Percentiles rank a stretch among this genome's conserved stretches.
Evolutionary conservation across 164 flowering plant species (phyloP).

Genomic region (Vitis rupestris): DNA sequence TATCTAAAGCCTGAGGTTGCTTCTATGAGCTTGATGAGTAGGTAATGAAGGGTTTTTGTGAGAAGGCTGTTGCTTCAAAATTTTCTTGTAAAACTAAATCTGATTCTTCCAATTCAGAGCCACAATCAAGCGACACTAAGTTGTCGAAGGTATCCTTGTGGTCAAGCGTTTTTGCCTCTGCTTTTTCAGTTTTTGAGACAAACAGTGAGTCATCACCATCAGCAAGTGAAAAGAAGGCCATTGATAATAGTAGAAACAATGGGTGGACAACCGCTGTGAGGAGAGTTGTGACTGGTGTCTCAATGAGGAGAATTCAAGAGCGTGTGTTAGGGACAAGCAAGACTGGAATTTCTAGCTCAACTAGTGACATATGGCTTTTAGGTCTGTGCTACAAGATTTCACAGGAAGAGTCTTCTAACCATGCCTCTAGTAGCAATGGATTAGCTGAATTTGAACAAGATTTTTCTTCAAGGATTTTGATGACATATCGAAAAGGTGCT

Average conservation of each 20-base stretch:
- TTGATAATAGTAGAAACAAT: slow-evolving; percentile 25
- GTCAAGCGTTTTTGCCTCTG: slow-evolving; percentile 55
- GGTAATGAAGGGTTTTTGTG: slow-evolving; percentile 65
- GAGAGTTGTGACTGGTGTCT: slow-evolving; percentile 50
- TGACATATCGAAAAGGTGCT: slow-evolving; percentile 91
- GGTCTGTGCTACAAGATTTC: slow-evolving; percentile 69
- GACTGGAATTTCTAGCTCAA: slow-evolving; percentile 48
- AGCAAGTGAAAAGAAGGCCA: slow-evolving; percentile 28
- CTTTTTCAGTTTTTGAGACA: slow-evolving; percentile 54
- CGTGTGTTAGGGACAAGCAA: slow-evolving; percentile 56
- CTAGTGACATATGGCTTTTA: slow-evolving; percentile 88
- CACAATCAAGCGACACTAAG: slow-evolving; percentile 31
- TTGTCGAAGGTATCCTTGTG: slow-evolving; percentile 37
- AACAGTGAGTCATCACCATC: slow-evolving; percentile 26
- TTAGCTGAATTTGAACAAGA: slow-evolving; percentile 64
- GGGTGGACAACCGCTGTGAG: slow-evolving; percentile 70
- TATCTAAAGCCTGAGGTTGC: not conserved
- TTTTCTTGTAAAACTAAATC: slow-evolving; percentile 25
- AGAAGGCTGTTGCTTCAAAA: slow-evolving; percentile 33
- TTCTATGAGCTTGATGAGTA: slow-evolving; percentile 24
- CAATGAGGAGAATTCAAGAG: slow-evolving; percentile 87
- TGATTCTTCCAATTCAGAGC: slow-evolving; percentile 30
- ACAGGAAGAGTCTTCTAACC: slow-evolving; percentile 41
- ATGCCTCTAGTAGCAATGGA: slow-evolving; percentile 32
- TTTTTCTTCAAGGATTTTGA: slow-evolving; percentile 76